Conservation (phyloP, 768 basidiomycete species). For the Termitomyces heimii region DNA sequence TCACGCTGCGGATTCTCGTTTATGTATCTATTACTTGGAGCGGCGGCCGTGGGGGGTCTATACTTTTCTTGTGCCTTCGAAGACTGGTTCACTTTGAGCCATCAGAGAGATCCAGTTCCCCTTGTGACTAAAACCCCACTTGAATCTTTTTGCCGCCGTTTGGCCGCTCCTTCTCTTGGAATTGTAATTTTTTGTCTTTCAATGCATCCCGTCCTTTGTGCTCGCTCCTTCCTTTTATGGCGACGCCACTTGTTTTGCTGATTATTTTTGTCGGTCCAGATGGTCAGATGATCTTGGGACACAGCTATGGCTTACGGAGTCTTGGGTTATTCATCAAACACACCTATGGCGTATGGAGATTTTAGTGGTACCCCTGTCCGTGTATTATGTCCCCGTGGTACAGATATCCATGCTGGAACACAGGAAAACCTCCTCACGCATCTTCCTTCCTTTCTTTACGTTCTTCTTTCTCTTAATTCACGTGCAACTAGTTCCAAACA, state of each 20-base stretch:
- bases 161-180: neutral
- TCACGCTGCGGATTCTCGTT: neutral
- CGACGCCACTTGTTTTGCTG: neutral
- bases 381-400: neutral
- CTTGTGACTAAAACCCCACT: neutral
- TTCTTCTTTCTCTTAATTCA: neutral
- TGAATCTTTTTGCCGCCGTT: neutral
- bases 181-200: neutral
- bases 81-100: neutral
- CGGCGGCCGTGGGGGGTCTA: neutral
- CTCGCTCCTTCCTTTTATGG: neutral
- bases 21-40: neutral
- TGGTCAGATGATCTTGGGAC: neutral
- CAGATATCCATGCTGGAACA: neutral
- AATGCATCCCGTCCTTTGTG: neutral
- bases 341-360: neutral
- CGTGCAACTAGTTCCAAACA: neutral
- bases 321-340: neutral
- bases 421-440: neutral
- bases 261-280: neutral
- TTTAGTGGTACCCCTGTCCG: neutral
- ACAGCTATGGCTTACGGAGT: neutral
- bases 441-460: neutral
- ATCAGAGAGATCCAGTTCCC: neutral
- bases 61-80: neutral